Base-by-base conservation (phyloP, 2,329 filamentous ascomycete species). In the Helminthosporium solani region DNA sequence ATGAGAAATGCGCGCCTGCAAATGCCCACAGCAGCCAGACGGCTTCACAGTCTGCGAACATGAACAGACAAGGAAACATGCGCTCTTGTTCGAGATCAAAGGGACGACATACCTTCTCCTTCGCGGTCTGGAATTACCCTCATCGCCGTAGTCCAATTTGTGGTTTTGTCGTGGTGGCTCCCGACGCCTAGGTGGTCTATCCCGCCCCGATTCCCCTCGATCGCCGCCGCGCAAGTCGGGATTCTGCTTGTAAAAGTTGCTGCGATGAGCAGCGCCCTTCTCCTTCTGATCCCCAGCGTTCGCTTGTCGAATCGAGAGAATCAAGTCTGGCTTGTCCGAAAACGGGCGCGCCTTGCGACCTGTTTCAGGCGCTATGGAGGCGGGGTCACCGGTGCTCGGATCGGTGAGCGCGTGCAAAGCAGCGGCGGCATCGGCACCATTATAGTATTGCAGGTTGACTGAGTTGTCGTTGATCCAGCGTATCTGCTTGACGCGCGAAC, bases 391-490 rank as follows among this genome's bases (percentile, higher is more conserved):
- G 38, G 53, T 53, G 35, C 86, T 80, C 50, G 75, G 66, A 53
- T 81, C 63, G 12, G 76, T 73, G 38, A 86, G 73, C 3, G 75
- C 73, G 25, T 67, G 60, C 19, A 86, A 72, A 16, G 82, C 83
- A 41, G 75, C 67, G 4, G 75, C 60, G 2, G 83, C 83, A 11
- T 78, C 70, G 35, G 78, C 74, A 11, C 75, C 63, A 28, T 73
- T 77, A 46, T 76, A 75, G 73, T 94, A 97, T 42, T 95, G 71
- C 42, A 96, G 76, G 66, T 97, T 97, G 52, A 90, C 89, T 0
- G 90, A 92, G 6, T 83, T 85, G 70, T 99, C 94, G 67, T 97
- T 89, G 56, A 99, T 90, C 94, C 94, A 99, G 73, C 97, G 90
- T 53, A 96, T 77, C 50, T 61, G 54, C 40, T 64, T 65, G 33